Evolutionary conservation across 2,329 filamentous ascomycete species (phyloP).

Genomic region (Aurifilum marmelostoma): DNA sequence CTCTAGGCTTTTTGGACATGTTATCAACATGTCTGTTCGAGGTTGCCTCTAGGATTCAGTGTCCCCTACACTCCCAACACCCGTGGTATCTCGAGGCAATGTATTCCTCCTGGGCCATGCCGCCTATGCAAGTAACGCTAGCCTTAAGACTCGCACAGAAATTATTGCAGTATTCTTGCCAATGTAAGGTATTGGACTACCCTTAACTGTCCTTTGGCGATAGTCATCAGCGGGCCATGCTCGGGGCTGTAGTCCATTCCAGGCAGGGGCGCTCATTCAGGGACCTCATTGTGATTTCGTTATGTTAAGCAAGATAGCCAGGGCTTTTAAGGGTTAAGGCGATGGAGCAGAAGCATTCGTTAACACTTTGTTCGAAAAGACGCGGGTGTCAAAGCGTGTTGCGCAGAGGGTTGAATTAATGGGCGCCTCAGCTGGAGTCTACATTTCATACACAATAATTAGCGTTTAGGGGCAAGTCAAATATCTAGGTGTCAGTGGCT

Average conservation of each 20-base stretch:
- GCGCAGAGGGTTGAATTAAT: too few species aligned
- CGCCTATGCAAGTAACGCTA: neutral
- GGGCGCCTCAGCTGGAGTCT: too few species aligned
- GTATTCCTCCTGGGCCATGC: neutral
- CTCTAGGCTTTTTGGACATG: neutral
- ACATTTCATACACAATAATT: too few species aligned
- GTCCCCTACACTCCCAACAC: neutral
- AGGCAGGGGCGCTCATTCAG: neutral
- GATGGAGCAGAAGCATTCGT: constrained; percentile 27
- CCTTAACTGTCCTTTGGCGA: neutral
- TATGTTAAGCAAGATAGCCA: too few species aligned
- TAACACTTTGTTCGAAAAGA: neutral
- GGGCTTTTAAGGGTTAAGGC: constrained; percentile 33
- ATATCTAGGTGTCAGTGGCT: too few species aligned
- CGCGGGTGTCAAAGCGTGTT: neutral
- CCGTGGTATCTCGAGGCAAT: neutral
- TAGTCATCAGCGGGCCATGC: neutral
- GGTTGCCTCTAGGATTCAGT: neutral
- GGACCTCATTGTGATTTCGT: too few species aligned
- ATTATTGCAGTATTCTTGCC: neutral
- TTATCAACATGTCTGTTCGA: neutral
- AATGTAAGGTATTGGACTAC: neutral
- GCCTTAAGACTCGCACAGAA: neutral
- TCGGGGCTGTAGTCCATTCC: neutral
- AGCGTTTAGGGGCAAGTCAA: too few species aligned